Base-by-base conservation (phyloP, 2,329 filamentous ascomycete species). In the Colletotrichum siamense region DNA sequence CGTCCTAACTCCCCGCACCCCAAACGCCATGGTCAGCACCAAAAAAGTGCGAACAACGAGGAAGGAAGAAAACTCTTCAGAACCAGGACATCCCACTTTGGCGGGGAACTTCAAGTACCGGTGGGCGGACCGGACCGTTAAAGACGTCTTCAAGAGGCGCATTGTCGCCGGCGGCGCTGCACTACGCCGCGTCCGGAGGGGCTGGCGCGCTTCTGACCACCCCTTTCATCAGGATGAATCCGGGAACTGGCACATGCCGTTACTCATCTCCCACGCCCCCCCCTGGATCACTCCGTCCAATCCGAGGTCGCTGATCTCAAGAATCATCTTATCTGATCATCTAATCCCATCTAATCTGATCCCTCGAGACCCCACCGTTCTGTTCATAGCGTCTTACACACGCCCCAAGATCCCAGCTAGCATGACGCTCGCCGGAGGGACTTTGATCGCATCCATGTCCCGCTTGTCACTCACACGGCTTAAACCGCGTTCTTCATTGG, bases 321-420 rank as follows among this genome's bases (percentile, higher is more conserved):
- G 22, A 30, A 55, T 67, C 73, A 71, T 63, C 73, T 71, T 75
- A 75, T 75, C 73, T 71, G 73, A 75, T 75, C 68, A 75, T 75
- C 73, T 71, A 75, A 75, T 75, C 73, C 66, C 68, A 75, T 75
- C 73, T 71, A 75, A 75, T 75, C 73, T 71, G 68, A 71, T 75
- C 36, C 68, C 6, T 39, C 28, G 1, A 6, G 39, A 15, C 36
- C 61, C 39, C 69, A 52, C 39, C 39, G 30, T 52, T 28, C 30
- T 52, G 12, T 28, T 44, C 28, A 5, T 15, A 30, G 24, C 32
- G 30, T 49, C 57, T 70, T 39, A 26, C 26, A 32, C 22, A 24
- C 63, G 3, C 24, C 34, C 28, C 30, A 24, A 3, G 9, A n/a
- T 28, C 59, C 59, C 10, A 15, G 59, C 59, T 36, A 49, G 36